phyloP scores from a whole-genome alignment of 805 yeast species.

The Metschnikowia corniflorae region DNA sequence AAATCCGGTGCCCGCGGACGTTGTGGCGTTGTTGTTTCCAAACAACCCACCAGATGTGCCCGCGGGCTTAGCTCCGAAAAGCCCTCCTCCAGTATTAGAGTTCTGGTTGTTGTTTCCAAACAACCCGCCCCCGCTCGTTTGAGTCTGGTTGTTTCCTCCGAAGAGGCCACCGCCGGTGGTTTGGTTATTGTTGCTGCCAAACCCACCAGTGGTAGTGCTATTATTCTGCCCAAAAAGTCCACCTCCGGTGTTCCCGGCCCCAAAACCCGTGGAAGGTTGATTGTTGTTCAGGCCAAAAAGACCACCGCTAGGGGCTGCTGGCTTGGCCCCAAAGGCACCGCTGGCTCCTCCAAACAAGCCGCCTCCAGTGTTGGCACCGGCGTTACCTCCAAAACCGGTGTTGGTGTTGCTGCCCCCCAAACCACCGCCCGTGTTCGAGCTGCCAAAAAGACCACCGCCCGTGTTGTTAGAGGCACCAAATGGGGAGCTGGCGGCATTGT shows the following conservation, averaged over 20 bases:
- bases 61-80: conserved; percentile 25
- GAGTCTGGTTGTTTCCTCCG: conserved; percentile 16
- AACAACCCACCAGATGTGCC: conserved; percentile 16
- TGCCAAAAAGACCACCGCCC: conserved; percentile 15
- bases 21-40: conserved; percentile 13
- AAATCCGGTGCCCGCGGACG: conserved; percentile 11
- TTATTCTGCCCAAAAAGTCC: conserved; percentile 15
- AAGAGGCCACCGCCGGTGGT: conserved; percentile 19
- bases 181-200: conserved; percentile 11
- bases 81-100: conserved; percentile 26
- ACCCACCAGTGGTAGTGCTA: conserved; percentile 13
- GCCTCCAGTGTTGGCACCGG: conserved; percentile 12
- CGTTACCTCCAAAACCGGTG: conserved; percentile 14
- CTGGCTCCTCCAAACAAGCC: conserved; percentile 42
- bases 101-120: conserved; percentile 16
- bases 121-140: conserved; percentile 17
- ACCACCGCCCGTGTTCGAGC: conserved; percentile 10
- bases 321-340: conserved; percentile 31
- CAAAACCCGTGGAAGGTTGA: conserved; percentile 4
- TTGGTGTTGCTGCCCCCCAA: conserved; percentile 12
- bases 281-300: conserved; percentile 19
- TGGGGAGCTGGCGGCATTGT: conserved; percentile 20
- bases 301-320: conserved; percentile 15
- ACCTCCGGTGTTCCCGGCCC: conserved; percentile 13
- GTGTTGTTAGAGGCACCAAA: conserved; percentile 12